Base-by-base conservation (phyloP, 768 basidiomycete species). In the Mycena polygramma region DNA sequence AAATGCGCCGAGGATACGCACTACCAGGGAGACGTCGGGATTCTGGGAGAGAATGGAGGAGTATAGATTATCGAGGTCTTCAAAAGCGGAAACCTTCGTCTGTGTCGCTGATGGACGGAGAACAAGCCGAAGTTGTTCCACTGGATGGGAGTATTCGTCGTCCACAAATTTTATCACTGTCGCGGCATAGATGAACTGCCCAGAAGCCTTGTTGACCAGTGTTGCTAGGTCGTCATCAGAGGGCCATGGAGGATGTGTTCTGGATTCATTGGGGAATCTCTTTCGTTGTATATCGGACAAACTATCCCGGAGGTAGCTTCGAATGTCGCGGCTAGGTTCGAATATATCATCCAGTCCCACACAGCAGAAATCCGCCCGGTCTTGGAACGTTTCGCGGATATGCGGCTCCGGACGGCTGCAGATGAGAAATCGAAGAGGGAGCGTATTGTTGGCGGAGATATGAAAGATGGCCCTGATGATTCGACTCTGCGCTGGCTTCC, bases 101-200 rank as follows among this genome's bases (percentile, higher is more conserved):
- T 35, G 35, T 5, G 2, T 36, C 8, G 53, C 17, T 2, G 53
- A 54, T 7, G 36, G 6, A 54, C 53, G 1, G 35, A 54, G 53
- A 7, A 54, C 35, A 2, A 54, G 30, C 19, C 22, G 13, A 22
- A 66, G 67, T 14, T 61, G 53, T 10, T 66, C 51, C 26, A n/a
- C 64, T 2, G 69, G 69, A 45, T 59, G 20, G 15, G 24, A 65
- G 36, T 63, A 54, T 30, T 69, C 55, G 26, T 69, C 67, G 19
- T 72, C 76, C 9, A 80, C 72, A 51, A 76, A 79, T 52, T 75
- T 76, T 51, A 77, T 62, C 11, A 79, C 76, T 1, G 79, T 77
- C n/a, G 78, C 43, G 2, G 78, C 73, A 51, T 77, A 77, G 17
- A 78, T 76, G 55, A 80, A 54, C 24, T 54, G 53, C 7, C 53